A percentile compares a stretch with the other conserved stretches of the same genome.
Conservation (phyloP, 148 eudicot species). For the Talinum fruticosum region DNA sequence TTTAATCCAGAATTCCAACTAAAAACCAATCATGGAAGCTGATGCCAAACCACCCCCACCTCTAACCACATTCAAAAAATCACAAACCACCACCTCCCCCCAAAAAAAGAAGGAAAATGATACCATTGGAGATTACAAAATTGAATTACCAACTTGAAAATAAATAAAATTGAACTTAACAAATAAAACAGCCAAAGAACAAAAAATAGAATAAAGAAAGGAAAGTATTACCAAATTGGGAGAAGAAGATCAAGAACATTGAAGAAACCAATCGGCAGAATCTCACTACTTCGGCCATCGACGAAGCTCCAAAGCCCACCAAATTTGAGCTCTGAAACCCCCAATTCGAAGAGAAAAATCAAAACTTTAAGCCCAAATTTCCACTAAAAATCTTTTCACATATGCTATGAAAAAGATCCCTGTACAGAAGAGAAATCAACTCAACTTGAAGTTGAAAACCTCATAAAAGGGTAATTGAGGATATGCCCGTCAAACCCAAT, state of each 20-base stretch:
- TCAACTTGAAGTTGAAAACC: slow-evolving; percentile 18
- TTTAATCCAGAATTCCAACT: not conserved
- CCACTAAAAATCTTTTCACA: not conserved
- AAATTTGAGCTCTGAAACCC: slow-evolving; percentile 10
- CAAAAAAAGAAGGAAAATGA: not conserved
- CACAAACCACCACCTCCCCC: not conserved
- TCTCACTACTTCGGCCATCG: slow-evolving; percentile 12
- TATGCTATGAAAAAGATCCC: not conserved
- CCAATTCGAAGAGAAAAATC: slow-evolving; percentile 6
- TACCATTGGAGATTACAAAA: not conserved
- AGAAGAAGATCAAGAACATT: slow-evolving; percentile 16
- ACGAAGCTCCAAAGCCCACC: slow-evolving; percentile 8
- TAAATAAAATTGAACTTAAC: not conserved
- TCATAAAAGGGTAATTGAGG: slow-evolving; percentile 10
- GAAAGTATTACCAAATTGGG: slow-evolving; percentile 19
- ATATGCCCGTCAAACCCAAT: not conserved
- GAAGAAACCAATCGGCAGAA: slow-evolving; percentile 8
- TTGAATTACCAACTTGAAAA: not conserved
- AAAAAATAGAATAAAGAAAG: not conserved
- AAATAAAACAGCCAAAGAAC: not conserved
- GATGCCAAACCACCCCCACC: not conserved
- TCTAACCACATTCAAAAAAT: not conserved
- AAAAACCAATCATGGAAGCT: slow-evolving; percentile 10
- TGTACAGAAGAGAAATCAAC: not conserved
- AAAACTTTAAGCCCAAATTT: slow-evolving; percentile 2